Percentiles rank a stretch among this genome's conserved stretches.
phyloP scores from a whole-genome alignment of 2,329 filamentous ascomycete species.

The Penicillium rolfsii region DNA sequence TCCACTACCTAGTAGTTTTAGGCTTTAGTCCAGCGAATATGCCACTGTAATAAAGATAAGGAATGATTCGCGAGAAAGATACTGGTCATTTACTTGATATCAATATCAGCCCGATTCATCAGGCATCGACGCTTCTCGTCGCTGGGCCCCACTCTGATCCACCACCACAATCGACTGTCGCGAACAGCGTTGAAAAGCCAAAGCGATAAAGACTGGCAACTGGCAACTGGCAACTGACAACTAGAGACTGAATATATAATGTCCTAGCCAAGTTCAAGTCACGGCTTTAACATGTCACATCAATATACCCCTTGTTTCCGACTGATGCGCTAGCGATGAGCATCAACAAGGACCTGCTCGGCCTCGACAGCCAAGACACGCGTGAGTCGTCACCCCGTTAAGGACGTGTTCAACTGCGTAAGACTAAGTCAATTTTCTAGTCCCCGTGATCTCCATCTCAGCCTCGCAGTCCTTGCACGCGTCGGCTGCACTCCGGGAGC shows the following conservation, averaged over 20 bases:
- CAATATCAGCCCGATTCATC: no score
- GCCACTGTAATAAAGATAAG: no score
- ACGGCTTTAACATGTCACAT: neutral
- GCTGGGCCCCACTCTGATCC: neutral
- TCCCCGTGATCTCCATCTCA: slow-evolving; percentile 39
- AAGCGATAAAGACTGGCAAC: neutral
- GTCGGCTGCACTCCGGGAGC: slow-evolving; percentile 24
- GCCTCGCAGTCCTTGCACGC: slow-evolving; percentile 43
- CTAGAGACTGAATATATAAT: neutral
- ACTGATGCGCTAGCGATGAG: slow-evolving; percentile 24
- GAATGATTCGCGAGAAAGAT: no score
- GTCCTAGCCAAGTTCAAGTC: neutral
- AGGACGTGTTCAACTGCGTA: slow-evolving; percentile 19
- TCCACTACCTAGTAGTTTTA: no score
- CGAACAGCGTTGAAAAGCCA: neutral
- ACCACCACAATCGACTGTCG: neutral
- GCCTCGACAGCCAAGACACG: slow-evolving; percentile 35
- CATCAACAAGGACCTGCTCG: slow-evolving; percentile 36
- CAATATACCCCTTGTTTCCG: no score
- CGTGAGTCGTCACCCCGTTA: slow-evolving; percentile 28
- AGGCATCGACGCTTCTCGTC: neutral
- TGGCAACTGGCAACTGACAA: neutral
- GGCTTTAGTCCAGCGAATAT: no score
- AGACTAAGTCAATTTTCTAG: slow-evolving; percentile 11
- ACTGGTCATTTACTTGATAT: no score